Base-by-base conservation (phyloP, 148 eudicot species). In the Beta vulgaris region DNA sequence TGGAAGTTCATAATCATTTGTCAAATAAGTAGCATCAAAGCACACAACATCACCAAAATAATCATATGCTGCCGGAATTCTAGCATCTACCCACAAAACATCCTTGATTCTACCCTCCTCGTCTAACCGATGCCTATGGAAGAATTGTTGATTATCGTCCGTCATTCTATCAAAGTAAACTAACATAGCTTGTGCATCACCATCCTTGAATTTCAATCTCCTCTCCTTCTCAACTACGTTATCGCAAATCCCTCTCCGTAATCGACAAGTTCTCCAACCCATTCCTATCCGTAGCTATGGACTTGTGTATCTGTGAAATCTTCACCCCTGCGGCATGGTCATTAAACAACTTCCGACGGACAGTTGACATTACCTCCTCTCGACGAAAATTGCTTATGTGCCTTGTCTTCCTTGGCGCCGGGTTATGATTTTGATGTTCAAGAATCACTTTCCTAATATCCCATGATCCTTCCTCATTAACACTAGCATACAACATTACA, bases 1-100 rank as follows among this genome's bases (percentile, higher is more conserved):
- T 2, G 43, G 68, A 6, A 63, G n/a, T 19, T 4, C 68, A 16
- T 63, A 63, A 12, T 21, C 43, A 63, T 63, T 63, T 14, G 42
- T 32, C 7, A 63, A 35, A 13, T 63, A 63, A 15, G 19, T 63
- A 7, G 42, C 12, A 34, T 63, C 68, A 34, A 63, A 63, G 19
- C n/a, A 63, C 3, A 63, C 68, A 4, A 63, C 68, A 63, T 63
- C 68, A 16, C 68, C 68, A 63, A 63, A 63, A 10, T 63, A 40
- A 7, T 63, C 26, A 19, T 63, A 63, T 4, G 68, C 68, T 19
- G 42, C 42, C 26, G 7, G 14, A 63, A 19, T 63, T 16, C 39
- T 34, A 32, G 68, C 68, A 63, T 63, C 68, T 2, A 63, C 42
- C 68, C 68, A 63, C 25, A 63, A 18, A 18, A 63, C 34, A 15